Percentiles rank a stretch among this genome's conserved stretches.
Evolutionary conservation across 1,284 basidiomycete species (phyloP).

Genomic region (Grifola frondosa): DNA sequence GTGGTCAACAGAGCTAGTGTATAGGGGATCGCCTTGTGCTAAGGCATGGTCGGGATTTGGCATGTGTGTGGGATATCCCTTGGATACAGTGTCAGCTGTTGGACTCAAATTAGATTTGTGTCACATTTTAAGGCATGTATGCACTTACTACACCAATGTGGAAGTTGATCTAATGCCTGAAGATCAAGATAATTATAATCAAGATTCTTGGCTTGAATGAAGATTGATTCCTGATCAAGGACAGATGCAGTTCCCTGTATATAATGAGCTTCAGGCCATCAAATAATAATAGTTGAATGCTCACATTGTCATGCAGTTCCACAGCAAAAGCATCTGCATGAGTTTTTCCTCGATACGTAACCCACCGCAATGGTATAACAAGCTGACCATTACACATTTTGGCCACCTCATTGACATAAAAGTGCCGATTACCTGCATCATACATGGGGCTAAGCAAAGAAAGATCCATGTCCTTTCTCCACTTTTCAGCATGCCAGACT

Average conservation of each 20-base stretch:
- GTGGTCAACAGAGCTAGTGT: conserved; percentile 11
- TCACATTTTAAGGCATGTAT: not conserved
- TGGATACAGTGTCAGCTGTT: not conserved
- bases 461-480: conserved; percentile 13
- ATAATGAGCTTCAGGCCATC: too few species aligned
- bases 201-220: not conserved
- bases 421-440: conserved; percentile 6
- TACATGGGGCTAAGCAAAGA: conserved; percentile 25
- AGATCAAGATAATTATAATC: conserved; percentile 1
- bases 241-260: too few species aligned
- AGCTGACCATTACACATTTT: too few species aligned
- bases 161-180: not conserved
- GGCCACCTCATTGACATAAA: conserved; percentile 6
- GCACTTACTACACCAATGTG: not conserved
- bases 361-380: too few species aligned
- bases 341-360: too few species aligned
- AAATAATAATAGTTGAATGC: too few species aligned
- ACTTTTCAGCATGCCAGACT: conserved; percentile 23
- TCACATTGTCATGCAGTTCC: too few species aligned
- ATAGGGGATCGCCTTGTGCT: conserved; percentile 18
- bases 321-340: too few species aligned
- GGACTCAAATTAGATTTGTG: not conserved
- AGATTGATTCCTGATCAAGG: not conserved
- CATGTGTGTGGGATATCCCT: conserved; percentile 8
- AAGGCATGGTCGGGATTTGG: conserved; percentile 18